phyloP scores from a whole-genome alignment of 1,139 yeast species.

The Lodderomyces margitis region DNA sequence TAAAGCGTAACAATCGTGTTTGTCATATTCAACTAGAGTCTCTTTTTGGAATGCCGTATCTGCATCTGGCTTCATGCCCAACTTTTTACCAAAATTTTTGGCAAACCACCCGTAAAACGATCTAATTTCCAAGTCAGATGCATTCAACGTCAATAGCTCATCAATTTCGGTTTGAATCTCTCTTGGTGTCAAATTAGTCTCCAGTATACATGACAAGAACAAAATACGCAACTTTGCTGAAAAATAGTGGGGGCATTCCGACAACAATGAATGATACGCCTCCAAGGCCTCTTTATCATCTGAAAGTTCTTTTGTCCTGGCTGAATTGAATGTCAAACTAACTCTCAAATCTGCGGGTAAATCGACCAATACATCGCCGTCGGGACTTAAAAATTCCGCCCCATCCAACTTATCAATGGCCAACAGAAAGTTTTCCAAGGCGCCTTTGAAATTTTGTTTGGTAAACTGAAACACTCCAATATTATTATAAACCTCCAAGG shows the following conservation, averaged over 20 bases:
- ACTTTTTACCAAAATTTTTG: conserved; percentile 56
- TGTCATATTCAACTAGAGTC: conserved; percentile 76
- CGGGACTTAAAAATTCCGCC: conserved; percentile 21
- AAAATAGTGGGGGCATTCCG: conserved; percentile 65
- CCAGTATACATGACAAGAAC: conserved; percentile 44
- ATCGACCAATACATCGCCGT: conserved; percentile 27
- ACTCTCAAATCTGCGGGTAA: conserved; percentile 36
- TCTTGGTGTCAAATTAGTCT: conserved; percentile 30
- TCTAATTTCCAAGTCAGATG: conserved; percentile 74
- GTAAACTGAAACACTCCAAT: conserved; percentile 82
- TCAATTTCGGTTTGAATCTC: conserved; percentile 55
- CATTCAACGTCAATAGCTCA: conserved; percentile 50
- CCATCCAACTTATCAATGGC: conserved; percentile 38
- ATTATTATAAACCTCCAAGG: conserved; percentile 74
- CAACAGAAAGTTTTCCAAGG: conserved; percentile 41
- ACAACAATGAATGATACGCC: conserved; percentile 55
- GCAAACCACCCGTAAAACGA: conserved; percentile 93
- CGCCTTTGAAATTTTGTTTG: conserved; percentile 52
- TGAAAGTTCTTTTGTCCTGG: conserved; percentile 57
- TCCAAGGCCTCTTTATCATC: conserved; percentile 45
- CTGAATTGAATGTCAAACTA: conserved; percentile 59
- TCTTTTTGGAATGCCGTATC: conserved; percentile 84
- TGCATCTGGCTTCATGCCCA: conserved; percentile 53
- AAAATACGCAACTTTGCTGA: conserved; percentile 75
- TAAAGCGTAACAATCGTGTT: conserved; percentile 87